Base-by-base conservation (phyloP, 2,329 filamentous ascomycete species). In the Furcasterigmium sp. region DNA sequence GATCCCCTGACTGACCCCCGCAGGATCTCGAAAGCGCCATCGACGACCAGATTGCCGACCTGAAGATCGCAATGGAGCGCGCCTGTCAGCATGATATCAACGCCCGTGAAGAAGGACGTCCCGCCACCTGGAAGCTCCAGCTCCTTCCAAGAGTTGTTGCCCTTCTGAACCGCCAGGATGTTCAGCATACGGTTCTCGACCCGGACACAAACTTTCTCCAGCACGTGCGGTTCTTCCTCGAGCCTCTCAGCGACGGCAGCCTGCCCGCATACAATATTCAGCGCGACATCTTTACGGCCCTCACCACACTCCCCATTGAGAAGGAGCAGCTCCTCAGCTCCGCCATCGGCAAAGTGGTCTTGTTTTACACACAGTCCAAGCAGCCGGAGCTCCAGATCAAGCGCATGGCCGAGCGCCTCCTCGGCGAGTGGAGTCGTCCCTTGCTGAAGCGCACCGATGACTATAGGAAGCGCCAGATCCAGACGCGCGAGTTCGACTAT, bases 221-320 rank as follows among this genome's bases (percentile, higher is more conserved):
- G 65, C 87, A 91, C 13, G 89, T 98, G 57, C 90, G 91, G 60
- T 97, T 95, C 76, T 97, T 97, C 75, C 78, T 98, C 18, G 93
- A 98, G 62, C 93, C 93, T 1, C 77, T 97, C 37, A 90, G 91
- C 55, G 91, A 97, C 59, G 93, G 91, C 45, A 91, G 88, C 47
- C 76, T 98, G 39, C 93, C 93, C 0, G 91, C 93, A 23, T 98
- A 96, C 69, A 93, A 93, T 60, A 97, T 98, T 53, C 93, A 98
- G 69, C 88, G 91, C 48, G 91, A 97, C 61, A 80, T 98, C 35
- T 93, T 98, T 62, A 79, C 80, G 20, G 85, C 88, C 19, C 74
- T 98, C 29, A 78, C 77, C 15, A 84, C 82, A 56, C 76, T 97
- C 5, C 90, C 89, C 6, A 89, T 97, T 52, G 87, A 90, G 60